Base-by-base conservation (phyloP, 306 rosid genomes). In the Hylodesmum podocarpum region DNA sequence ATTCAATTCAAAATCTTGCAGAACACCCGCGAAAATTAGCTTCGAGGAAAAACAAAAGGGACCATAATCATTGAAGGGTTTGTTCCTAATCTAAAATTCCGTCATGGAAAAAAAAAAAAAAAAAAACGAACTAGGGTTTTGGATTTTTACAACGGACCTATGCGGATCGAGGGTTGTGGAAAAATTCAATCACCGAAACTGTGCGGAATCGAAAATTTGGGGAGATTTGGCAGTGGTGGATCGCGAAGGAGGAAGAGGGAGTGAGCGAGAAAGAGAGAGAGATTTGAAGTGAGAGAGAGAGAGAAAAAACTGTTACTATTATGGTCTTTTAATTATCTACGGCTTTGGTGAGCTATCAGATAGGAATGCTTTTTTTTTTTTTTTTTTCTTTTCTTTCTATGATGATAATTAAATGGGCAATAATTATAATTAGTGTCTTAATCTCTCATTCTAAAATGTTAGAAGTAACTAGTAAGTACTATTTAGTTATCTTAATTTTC, bases 121-220 rank as follows among this genome's bases (percentile, higher is more conserved):
- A 34, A 9, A 28, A 54, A 59, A n/a, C n/a, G n/a, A 82, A 79
- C 62, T 89, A 85, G 89, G 92, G 91, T 87, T 88, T 82, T 80
- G 70, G 34, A 47, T 50, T 82, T 16, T 27, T 57, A 24, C 53
- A 55, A 28, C 36, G 27, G 54, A 29, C 76, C 70, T 50, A 73
- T 65, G 82, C 54, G 88, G 93, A 90, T 87, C 90, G 81, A 72
- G 83, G 64, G 57, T 6, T 49, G 54, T 12, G 19, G 79, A 80
- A 74, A 67, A 54, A 73, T 36, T 22, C 33, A 55, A 76, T 49
- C 67, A 43, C 43, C 21, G 61, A n/a, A 76, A 78, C 24, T 29
- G 37, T 54, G 39, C 19, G 64, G 19, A 66, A n/a, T 47, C 22
- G 55, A 57, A 16, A 50, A 73, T 62, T 74, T 54, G 49, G 27